Conservation (phyloP, 2,329 filamentous ascomycete genomes). For the Botrytis fabae region DNA sequence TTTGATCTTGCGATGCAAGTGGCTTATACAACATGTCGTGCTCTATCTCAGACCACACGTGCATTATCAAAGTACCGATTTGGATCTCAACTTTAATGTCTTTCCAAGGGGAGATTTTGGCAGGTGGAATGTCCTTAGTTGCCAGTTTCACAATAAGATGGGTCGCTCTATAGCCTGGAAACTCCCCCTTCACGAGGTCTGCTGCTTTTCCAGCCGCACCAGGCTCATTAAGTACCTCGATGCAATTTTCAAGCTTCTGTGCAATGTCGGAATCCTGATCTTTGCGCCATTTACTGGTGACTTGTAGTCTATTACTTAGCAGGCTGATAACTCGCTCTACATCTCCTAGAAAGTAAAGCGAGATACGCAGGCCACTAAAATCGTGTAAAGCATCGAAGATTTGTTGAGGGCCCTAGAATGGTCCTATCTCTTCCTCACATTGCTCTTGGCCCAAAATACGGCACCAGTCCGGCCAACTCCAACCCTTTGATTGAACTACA, state of each 20-base stretch:
- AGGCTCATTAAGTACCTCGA: neutral
- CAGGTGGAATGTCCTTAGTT: neutral
- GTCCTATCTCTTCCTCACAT: neutral
- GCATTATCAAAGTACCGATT: neutral
- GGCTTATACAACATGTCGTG: conserved; percentile 6
- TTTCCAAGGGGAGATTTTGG: neutral
- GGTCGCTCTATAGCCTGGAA: neutral
- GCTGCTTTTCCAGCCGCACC: neutral
- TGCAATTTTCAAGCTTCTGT: neutral
- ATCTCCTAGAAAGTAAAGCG: neutral
- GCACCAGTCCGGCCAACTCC: neutral
- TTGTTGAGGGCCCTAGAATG: neutral
- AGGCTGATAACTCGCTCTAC: neutral
- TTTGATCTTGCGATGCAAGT: neutral
- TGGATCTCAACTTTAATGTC: neutral
- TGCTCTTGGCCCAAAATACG: neutral
- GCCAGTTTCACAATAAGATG: neutral
- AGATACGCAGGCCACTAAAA: neutral
- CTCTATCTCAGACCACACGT: conserved; percentile 1
- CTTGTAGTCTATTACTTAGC: neutral
- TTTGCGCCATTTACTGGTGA: neutral
- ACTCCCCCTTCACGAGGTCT: neutral
- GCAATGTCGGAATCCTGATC: neutral
- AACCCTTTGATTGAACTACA: neutral
- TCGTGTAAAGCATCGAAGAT: neutral